Conservation (phyloP, 1,284 basidiomycete species). For the Neotropicomus parvogracilis region DNA sequence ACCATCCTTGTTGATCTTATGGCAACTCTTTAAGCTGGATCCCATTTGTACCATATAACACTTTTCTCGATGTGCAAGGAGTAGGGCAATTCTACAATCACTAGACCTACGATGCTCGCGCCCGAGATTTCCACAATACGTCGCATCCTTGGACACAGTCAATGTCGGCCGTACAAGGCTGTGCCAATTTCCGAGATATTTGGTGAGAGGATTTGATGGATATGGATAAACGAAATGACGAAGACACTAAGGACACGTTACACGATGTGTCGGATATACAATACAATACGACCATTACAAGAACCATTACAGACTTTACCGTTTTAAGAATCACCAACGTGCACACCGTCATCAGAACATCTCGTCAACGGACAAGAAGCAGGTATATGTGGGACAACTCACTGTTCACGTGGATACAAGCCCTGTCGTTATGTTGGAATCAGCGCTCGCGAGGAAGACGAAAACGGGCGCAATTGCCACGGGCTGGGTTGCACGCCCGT, state of each 20-base stretch:
- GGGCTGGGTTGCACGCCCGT: slow-evolving; percentile 52
- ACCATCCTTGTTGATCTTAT: slow-evolving; percentile 71
- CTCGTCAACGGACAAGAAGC: slow-evolving; percentile 2
- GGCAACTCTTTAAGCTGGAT: not conserved
- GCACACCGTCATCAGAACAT: slow-evolving; percentile 3
- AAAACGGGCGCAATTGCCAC: slow-evolving; percentile 54
- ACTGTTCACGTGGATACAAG: slow-evolving; percentile 36
- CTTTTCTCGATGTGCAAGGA: slow-evolving; percentile 2
- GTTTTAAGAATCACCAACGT: slow-evolving; percentile 14
- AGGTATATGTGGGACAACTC: not conserved
- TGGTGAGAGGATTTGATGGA: slow-evolving; percentile 10
- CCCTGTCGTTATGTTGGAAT: slow-evolving; percentile 40
- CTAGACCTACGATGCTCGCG: slow-evolving; percentile 7
- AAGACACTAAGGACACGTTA: no score
- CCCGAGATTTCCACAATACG: slow-evolving; percentile 5
- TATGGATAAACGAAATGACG: slow-evolving; percentile 5
- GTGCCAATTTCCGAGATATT: no score
- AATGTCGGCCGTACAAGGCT: slow-evolving; percentile 1
- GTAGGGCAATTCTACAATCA: slow-evolving; percentile 2
- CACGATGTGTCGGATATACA: no score
- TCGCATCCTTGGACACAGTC: not conserved
- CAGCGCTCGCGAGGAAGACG: slow-evolving; percentile 42
- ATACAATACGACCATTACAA: slow-evolving; percentile 1
- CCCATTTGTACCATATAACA: slow-evolving; percentile 13
- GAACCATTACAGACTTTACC: slow-evolving; percentile 6